Percentiles rank a stretch among this genome's conserved stretches.
phyloP scores from a whole-genome alignment of 331 rosid species.

The Dryas integrifolia region DNA sequence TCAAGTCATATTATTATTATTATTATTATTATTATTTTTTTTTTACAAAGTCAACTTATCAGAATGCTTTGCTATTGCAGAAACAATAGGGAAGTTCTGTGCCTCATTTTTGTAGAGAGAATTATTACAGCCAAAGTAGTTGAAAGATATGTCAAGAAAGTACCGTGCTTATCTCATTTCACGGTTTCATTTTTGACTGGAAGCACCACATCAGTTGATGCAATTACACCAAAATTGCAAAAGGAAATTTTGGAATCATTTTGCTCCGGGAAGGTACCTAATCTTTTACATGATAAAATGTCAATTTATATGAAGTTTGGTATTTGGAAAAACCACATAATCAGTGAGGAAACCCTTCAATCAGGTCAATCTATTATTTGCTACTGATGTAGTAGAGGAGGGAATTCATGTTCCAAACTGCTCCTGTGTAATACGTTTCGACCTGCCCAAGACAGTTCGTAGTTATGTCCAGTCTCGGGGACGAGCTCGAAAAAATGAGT shows the following conservation, averaged over 20 bases:
- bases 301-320: background rate
- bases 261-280: conserved; percentile 70
- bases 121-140: conserved; percentile 78
- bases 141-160: conserved; percentile 63
- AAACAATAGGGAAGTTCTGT: conserved; percentile 47
- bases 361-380: conserved; percentile 80
- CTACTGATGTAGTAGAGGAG: conserved; percentile 94
- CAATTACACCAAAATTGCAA: conserved; percentile 63
- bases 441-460: conserved; percentile 82
- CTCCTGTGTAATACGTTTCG: conserved; percentile 85
- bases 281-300: conserved; percentile 9
- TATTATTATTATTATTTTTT: background rate
- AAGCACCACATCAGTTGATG: conserved; percentile 59
- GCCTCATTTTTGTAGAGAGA: conserved; percentile 83
- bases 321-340: conserved; percentile 23
- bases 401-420: conserved; percentile 87
- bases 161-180: conserved; percentile 58
- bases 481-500: conserved; percentile 68
- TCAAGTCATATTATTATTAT: background rate
- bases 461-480: conserved; percentile 92
- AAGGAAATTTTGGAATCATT: conserved; percentile 73
- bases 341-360: conserved; percentile 33
- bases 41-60: conserved; percentile 16
- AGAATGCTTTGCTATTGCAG: conserved; percentile 41
- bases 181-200: conserved; percentile 78